These are phyloP conservation scores for Davidsoniella neocaledoniae DNA, from an alignment of 2,329 filamentous ascomycete species.

Conservation along the genomic window DNA sequence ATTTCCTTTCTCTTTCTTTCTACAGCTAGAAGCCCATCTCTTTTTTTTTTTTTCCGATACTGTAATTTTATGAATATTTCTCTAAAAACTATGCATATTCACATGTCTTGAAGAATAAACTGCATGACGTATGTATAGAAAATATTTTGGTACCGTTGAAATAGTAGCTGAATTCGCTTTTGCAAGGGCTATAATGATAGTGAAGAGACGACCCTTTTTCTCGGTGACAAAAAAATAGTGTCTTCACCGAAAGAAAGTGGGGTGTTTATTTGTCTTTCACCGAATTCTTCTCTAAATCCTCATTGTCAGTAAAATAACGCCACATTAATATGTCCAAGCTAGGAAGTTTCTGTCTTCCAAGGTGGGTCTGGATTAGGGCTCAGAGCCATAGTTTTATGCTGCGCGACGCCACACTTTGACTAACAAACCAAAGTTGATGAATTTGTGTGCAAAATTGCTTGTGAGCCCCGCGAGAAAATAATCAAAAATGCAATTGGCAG, in stretches of 20 bases:
- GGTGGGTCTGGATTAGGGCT: conserved; percentile 9
- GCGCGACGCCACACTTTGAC: not conserved
- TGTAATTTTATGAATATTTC: not conserved
- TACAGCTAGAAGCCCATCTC: not conserved
- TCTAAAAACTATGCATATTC: not conserved
- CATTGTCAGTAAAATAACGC: not conserved
- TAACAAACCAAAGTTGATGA: not conserved
- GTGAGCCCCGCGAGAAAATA: conserved; percentile 7
- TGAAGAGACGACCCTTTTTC: no score
- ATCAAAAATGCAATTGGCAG: not conserved
- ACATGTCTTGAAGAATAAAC: not conserved
- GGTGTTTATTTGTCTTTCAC: not conserved
- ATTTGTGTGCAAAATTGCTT: conserved; percentile 11
- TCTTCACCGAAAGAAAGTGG: not conserved
- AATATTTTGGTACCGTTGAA: no score
- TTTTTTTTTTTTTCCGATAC: not conserved
- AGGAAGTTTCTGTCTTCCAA: not conserved
- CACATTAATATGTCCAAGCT: not conserved
- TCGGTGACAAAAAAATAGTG: not conserved
- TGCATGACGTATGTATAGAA: no score
- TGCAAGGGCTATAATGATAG: no score
- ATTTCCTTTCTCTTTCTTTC: not conserved
- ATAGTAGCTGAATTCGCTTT: no score
- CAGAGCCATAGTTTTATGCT: not conserved
- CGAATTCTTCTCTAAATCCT: not conserved